Evolutionary conservation across 257 asterid genomes (phyloP).

Genomic region (Solanum piurae): DNA sequence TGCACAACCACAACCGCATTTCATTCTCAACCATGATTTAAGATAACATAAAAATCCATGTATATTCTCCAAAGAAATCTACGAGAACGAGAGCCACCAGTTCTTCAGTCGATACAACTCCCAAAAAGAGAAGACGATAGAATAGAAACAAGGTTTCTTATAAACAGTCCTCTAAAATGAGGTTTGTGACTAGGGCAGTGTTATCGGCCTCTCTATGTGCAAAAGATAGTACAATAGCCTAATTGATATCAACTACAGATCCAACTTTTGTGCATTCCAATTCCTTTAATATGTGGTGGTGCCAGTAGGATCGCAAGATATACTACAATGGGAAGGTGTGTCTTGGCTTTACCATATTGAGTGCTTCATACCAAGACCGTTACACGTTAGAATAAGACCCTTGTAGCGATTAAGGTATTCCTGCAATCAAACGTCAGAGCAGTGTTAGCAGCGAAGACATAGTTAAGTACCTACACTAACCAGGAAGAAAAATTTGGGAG

Average conservation of each 20-base stretch:
- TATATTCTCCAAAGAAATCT: background rate
- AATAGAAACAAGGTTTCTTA: background rate
- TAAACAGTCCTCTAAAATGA: background rate
- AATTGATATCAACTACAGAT: slow-evolving; percentile 9
- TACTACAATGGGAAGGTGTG: background rate
- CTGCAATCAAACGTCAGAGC: slow-evolving; percentile 26
- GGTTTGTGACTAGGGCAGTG: background rate
- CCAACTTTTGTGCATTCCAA: slow-evolving; percentile 11
- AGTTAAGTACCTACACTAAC: background rate
- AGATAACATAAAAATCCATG: background rate
- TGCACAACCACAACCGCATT: background rate
- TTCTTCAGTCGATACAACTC: background rate
- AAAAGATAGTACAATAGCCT: background rate
- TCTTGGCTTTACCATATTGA: slow-evolving; percentile 48
- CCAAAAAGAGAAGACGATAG: background rate
- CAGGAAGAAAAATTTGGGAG: background rate
- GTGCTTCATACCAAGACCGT: slow-evolving; percentile 87
- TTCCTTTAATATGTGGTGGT: slow-evolving; percentile 12
- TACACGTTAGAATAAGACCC: slow-evolving; percentile 88
- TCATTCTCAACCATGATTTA: background rate
- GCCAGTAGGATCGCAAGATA: slow-evolving; percentile 3
- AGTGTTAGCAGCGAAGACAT: background rate
- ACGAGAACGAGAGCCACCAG: background rate
- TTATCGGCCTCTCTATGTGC: background rate
- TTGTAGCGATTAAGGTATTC: slow-evolving; percentile 86